Percentiles rank a stretch among this genome's conserved stretches.
These are phyloP conservation scores for Neospermospora avenae DNA, from an alignment of 2,329 filamentous ascomycete genomes.

Conservation along the genomic window DNA sequence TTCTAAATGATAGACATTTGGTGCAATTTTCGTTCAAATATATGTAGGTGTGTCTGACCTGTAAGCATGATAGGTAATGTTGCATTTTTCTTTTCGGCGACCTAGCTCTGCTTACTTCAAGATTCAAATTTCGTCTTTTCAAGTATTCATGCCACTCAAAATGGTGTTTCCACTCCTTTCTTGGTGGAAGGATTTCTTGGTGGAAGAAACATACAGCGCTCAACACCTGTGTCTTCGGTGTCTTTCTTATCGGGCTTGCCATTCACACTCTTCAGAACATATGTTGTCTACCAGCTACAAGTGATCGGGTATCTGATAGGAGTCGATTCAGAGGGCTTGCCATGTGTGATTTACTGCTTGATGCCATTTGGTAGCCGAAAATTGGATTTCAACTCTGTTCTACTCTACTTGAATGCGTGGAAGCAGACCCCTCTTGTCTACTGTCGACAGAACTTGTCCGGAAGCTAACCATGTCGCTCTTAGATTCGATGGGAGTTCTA, in stretches of 20 bases:
- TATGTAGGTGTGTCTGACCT: not conserved
- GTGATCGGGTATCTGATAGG: conserved; percentile 5
- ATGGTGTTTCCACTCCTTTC: not conserved
- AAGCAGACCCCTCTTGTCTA: too few species aligned
- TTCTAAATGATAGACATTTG: too few species aligned
- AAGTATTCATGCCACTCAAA: not conserved
- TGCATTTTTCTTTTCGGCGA: not conserved
- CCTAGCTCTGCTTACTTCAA: not conserved
- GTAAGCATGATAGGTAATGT: not conserved
- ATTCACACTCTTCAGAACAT: conserved; percentile 3
- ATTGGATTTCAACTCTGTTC: conserved; percentile 4
- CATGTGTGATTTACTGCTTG: conserved; percentile 5
- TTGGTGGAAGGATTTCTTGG: not conserved
- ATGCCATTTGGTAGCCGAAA: conserved; percentile 6
- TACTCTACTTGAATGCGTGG: conserved; percentile 1
- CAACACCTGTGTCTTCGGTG: conserved; percentile 5
- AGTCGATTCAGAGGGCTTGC: not conserved
- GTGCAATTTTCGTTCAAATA: too few species aligned
- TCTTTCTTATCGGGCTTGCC: conserved; percentile 10
- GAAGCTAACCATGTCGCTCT: not conserved
- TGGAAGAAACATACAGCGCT: conserved; percentile 9
- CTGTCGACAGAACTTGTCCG: too few species aligned
- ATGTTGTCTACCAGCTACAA: conserved; percentile 11
- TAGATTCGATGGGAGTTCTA: conserved; percentile 7
- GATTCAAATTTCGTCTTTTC: not conserved